Evolutionary conservation across 2,329 filamentous ascomycete species (phyloP).

Genomic region (Cercospora zeae-maydis): DNA sequence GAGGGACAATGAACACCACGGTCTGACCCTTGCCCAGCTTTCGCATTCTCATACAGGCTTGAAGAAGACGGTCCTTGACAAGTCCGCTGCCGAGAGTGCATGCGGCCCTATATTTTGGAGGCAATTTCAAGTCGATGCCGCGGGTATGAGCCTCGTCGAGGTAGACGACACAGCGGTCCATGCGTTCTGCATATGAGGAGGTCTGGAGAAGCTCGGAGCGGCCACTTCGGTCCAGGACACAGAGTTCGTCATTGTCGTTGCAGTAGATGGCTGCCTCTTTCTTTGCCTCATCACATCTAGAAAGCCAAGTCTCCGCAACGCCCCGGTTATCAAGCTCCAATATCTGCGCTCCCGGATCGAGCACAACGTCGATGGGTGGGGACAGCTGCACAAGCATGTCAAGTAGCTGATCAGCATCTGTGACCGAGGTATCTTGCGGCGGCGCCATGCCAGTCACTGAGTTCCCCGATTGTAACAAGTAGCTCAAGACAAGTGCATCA

Average conservation of each 20-base stretch:
- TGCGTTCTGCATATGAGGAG: constrained; percentile 56
- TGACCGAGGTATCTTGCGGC: not conserved
- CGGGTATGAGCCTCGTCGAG: constrained; percentile 68
- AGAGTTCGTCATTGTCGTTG: constrained; percentile 53
- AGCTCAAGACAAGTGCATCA: constrained; percentile 61
- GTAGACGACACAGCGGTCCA: constrained; percentile 62
- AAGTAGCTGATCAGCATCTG: constrained; percentile 42
- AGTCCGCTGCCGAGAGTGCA: constrained; percentile 64
- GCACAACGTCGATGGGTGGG: constrained; percentile 53
- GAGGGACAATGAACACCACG: constrained; percentile 57
- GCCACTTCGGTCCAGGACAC: constrained; percentile 51
- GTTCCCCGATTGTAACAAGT: constrained; percentile 57
- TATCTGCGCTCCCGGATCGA: constrained; percentile 69
- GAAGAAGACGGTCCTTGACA: constrained; percentile 66
- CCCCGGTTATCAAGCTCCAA: constrained; percentile 60
- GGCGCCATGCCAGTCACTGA: constrained; percentile 19
- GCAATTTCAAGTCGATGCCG: constrained; percentile 65
- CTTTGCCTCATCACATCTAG: not conserved
- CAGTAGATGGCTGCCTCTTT: constrained; percentile 56
- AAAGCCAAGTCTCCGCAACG: constrained; percentile 56
- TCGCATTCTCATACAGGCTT: constrained; percentile 70
- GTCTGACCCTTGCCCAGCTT: constrained; percentile 65
- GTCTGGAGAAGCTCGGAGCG: constrained; percentile 50
- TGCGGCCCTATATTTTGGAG: constrained; percentile 56
- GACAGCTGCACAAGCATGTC: constrained; percentile 41